phyloP scores from a whole-genome alignment of 2,329 filamentous ascomycete genomes.

The Xylariaceae sp. region DNA sequence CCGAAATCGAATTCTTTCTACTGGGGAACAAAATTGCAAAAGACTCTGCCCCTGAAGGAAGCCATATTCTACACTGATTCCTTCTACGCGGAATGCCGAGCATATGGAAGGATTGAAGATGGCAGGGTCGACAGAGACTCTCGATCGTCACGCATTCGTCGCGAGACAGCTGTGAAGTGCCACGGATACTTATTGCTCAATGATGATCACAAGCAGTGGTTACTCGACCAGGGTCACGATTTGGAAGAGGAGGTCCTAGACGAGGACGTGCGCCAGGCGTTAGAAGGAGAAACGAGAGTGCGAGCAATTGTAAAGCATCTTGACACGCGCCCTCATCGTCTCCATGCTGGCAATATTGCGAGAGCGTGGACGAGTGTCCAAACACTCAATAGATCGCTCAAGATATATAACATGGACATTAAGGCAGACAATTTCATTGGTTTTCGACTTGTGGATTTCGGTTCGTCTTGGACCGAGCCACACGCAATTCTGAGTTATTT shows the following conservation, averaged over 20 bases:
- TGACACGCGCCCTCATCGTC: background rate
- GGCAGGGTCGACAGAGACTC: no score
- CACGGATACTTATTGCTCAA: constrained; percentile 2
- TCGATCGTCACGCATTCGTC: no score
- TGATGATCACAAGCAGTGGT: background rate
- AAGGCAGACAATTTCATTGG: constrained; percentile 7
- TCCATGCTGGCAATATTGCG: constrained; percentile 2
- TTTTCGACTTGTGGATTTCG: constrained; percentile 1
- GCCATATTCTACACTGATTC: constrained; percentile 1
- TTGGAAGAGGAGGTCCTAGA: no score
- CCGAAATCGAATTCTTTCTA: background rate
- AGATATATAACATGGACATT: constrained; percentile 5
- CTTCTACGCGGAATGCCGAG: constrained; percentile 8
- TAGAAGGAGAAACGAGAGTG: no score
- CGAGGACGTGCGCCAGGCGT: no score
- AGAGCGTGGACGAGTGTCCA: constrained; percentile 1
- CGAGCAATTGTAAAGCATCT: no score
- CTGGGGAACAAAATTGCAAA: background rate
- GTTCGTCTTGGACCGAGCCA: constrained; percentile 7
- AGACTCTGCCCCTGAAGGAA: background rate
- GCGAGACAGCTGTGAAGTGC: constrained; percentile 1
- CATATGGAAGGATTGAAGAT: constrained; percentile 5
- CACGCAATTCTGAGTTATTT: background rate
- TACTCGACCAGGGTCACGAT: background rate
- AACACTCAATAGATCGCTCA: constrained; percentile 1